phyloP scores from a whole-genome alignment of 2,329 filamentous ascomycete species.

The Coniochaeta pulveracea region DNA sequence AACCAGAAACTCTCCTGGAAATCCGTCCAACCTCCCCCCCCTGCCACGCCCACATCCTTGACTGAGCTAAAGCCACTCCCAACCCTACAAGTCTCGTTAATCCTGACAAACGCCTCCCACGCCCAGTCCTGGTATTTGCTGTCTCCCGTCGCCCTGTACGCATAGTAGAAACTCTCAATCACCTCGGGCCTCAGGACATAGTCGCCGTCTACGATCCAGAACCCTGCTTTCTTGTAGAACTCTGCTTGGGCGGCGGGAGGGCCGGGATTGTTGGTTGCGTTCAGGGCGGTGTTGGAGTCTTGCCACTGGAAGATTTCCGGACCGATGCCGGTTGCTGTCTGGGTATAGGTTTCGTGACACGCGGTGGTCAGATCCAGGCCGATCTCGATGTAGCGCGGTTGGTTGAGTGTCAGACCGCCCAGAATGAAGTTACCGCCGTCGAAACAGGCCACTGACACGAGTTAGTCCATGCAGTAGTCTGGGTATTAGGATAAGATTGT shows the following conservation, averaged over 20 bases:
- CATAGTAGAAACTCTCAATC: conserved; percentile 78
- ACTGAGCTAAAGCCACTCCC: conserved; percentile 59
- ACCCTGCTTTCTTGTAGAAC: conserved; percentile 59
- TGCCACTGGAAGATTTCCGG: conserved; percentile 63
- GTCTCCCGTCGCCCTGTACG: conserved; percentile 69
- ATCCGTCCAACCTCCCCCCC: conserved; percentile 52
- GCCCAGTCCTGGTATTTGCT: conserved; percentile 72
- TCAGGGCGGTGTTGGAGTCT: conserved; percentile 22
- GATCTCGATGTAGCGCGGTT: conserved; percentile 58
- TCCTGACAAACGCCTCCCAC: conserved; percentile 64
- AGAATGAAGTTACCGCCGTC: conserved; percentile 79
- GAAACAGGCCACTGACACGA: conserved; percentile 58
- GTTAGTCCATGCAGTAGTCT: not conserved
- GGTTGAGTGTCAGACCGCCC: conserved; percentile 57
- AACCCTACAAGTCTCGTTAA: conserved; percentile 51
- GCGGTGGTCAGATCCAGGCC: conserved; percentile 60
- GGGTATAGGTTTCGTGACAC: conserved; percentile 63
- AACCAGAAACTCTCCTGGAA: conserved; percentile 84
- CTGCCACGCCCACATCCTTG: conserved; percentile 48
- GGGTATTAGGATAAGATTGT: conserved; percentile 12
- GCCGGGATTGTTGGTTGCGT: conserved; percentile 25
- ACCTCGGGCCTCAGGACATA: conserved; percentile 74
- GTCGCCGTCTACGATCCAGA: conserved; percentile 49
- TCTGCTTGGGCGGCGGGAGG: conserved; percentile 32
- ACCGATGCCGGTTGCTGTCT: conserved; percentile 61